Percentiles rank a stretch among this genome's conserved stretches.
These are phyloP conservation scores for Sporothrix dimorphospora DNA, from an alignment of 2,329 filamentous ascomycete species.

Conservation along the genomic window DNA sequence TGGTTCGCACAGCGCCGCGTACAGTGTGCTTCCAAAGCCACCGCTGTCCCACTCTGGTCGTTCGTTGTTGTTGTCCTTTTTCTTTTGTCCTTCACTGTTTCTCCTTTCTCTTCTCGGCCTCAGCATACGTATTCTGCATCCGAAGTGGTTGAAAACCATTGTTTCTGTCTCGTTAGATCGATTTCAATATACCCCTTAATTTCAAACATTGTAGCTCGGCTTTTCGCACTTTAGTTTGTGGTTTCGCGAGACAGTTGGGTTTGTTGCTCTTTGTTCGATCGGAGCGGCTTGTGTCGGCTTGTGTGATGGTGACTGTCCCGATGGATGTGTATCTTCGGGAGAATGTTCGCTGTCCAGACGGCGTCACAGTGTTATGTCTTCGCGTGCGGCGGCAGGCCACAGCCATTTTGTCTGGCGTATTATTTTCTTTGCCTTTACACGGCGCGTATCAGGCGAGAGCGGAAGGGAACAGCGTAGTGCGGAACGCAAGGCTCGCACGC, in stretches of 20 bases:
- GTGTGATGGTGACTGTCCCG: background rate
- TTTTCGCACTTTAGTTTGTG: too few relatives aligned
- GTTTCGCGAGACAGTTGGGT: too few relatives aligned
- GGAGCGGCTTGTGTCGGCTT: background rate
- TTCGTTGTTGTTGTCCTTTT: background rate
- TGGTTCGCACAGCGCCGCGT: background rate
- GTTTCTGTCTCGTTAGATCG: background rate
- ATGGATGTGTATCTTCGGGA: background rate
- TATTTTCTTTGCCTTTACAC: background rate
- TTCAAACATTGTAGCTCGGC: background rate
- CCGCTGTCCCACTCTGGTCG: background rate
- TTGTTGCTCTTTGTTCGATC: background rate
- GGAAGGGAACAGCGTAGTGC: background rate
- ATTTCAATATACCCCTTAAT: background rate
- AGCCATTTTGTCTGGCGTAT: background rate
- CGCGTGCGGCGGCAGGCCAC: background rate
- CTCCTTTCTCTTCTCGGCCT: background rate
- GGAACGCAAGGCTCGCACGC: conserved; percentile 4
- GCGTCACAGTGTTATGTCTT: background rate
- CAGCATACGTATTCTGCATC: background rate
- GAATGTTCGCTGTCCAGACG: background rate
- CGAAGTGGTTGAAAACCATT: background rate
- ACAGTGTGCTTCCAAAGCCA: background rate
- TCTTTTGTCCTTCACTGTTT: background rate
- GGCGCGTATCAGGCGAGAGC: background rate